These are phyloP conservation scores for Dendrobium officinale DNA, from an alignment of 106 monocot species.

Conservation along the genomic window DNA sequence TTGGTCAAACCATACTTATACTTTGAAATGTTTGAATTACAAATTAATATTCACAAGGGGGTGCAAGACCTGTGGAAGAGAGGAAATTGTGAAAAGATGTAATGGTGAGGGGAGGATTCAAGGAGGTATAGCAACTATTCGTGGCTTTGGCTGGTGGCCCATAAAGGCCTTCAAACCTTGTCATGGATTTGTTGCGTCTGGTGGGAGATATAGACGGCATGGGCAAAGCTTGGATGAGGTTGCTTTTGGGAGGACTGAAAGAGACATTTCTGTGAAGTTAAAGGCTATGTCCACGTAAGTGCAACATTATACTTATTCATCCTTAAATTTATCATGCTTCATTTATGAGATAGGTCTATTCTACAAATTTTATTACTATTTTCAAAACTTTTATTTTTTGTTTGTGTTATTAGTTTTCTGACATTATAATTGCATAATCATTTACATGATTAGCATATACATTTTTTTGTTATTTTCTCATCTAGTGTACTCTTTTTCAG, in stretches of 20 bases:
- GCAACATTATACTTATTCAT: not conserved
- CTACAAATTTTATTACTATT: not conserved
- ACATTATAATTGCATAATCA: not conserved
- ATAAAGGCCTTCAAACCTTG: slow-evolving; percentile 89
- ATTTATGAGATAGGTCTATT: not conserved
- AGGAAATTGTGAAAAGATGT: slow-evolving; percentile 67
- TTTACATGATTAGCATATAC: not conserved
- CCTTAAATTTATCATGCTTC: not conserved
- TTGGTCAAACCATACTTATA: not conserved
- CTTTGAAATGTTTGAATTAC: not conserved
- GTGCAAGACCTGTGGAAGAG: slow-evolving; percentile 70
- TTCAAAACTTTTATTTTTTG: not conserved
- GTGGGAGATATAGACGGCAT: slow-evolving; percentile 67
- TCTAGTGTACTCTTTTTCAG: too few species aligned
- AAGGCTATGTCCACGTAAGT: slow-evolving; percentile 18
- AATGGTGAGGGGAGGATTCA: slow-evolving; percentile 95
- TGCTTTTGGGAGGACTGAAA: slow-evolving; percentile 55
- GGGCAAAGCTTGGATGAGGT: slow-evolving; percentile 97
- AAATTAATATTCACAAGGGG: slow-evolving; percentile 29
- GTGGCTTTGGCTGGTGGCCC: slow-evolving; percentile 98
- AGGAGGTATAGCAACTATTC: slow-evolving; percentile 88
- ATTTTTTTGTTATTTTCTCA: not conserved
- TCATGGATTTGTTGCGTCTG: slow-evolving; percentile 72
- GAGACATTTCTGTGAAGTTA: slow-evolving; percentile 15
- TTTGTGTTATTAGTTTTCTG: not conserved